Evolutionary conservation across 805 yeast species (phyloP), one percentile per base, ranked within the genome.

Genomic region (Lachancea nothofagi): DNA sequence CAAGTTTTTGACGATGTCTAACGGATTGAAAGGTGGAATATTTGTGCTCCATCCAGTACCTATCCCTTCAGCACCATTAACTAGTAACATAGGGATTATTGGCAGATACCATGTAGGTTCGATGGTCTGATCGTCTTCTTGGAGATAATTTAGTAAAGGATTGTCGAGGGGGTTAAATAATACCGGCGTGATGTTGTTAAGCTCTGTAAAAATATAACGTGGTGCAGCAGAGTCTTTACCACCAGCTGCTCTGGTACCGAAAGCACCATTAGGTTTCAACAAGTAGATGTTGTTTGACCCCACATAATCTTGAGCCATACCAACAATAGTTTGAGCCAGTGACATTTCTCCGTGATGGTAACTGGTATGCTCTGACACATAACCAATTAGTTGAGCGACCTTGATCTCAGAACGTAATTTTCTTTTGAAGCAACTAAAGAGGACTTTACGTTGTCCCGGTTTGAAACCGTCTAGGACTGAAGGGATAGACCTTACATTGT

Each of bases 221-320:
- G 96, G 81, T 20, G 97, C 97, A n/a, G 97, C 84, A 12, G 89
- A 93, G 69, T 93, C 98, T 61, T 93, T 93, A 69, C 98, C 98
- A 63, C 98, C 98, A 19, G 86, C 73, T 19, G 93, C 89, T 65
- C 98, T 78, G 1, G 96, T 80, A 74, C 98, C 98, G 59, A 93
- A 93, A 24, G 87, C 81, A 71, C 98, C 98, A 59, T 83, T 84
- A 33, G 98, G 98, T 58, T 78, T 73, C 53, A 93, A 67, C 38
- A 87, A 55, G 60, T 93, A 83, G 51, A 93, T 65, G 55, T 93
- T 93, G 56, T 93, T 93, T 6, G 95, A 72, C 8, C 98, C 98
- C 35, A 90, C 82, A 57, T 85, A 93, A 61, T 87, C 88, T 61
- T 93, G 98, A 1, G 98, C 98, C 58, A 93, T 66, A 5, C 95